These are phyloP conservation scores for Ascochyta lentis DNA, from an alignment of 2,329 filamentous ascomycete genomes.

Conservation along the genomic window DNA sequence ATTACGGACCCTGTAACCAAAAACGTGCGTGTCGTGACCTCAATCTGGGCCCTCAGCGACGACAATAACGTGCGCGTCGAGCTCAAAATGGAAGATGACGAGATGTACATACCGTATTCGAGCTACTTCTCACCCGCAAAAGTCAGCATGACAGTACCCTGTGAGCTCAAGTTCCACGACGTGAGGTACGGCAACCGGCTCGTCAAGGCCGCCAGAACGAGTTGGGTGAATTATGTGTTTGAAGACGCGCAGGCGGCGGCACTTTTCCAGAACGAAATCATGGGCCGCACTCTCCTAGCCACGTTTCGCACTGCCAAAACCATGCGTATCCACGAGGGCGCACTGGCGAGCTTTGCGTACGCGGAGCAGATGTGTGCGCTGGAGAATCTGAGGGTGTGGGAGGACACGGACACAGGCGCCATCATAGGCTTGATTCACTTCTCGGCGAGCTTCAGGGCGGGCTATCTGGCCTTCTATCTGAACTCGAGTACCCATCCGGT, in stretches of 20 bases:
- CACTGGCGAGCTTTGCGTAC: conserved; percentile 51
- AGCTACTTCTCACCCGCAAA: conserved; percentile 56
- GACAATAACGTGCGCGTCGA: conserved; percentile 53
- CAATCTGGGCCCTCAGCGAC: conserved; percentile 54
- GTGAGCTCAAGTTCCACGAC: conserved; percentile 51
- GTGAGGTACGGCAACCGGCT: conserved; percentile 44
- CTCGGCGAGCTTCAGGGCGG: conserved; percentile 51
- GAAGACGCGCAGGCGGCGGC: conserved; percentile 40
- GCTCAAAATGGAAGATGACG: conserved; percentile 51
- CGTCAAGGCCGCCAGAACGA: conserved; percentile 47
- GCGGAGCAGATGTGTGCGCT: conserved; percentile 58
- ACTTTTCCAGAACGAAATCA: conserved; percentile 55
- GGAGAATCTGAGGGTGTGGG: conserved; percentile 56
- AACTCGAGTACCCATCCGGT: conserved; percentile 50
- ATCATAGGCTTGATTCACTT: conserved; percentile 55
- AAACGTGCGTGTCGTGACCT: conserved; percentile 48
- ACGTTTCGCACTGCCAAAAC: conserved; percentile 54
- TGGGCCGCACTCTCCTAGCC: conserved; percentile 53
- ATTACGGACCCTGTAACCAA: conserved; percentile 46
- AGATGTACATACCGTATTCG: conserved; percentile 54
- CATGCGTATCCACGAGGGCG: conserved; percentile 53
- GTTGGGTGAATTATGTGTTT: conserved; percentile 57
- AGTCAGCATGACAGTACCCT: conserved; percentile 49
- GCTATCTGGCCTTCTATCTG: conserved; percentile 55
- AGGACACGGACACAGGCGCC: conserved; percentile 52